Evolutionary conservation across 2,329 filamentous ascomycete species (phyloP), one percentile per base, ranked within the genome.

Genomic region (Clarireedia paspali): DNA sequence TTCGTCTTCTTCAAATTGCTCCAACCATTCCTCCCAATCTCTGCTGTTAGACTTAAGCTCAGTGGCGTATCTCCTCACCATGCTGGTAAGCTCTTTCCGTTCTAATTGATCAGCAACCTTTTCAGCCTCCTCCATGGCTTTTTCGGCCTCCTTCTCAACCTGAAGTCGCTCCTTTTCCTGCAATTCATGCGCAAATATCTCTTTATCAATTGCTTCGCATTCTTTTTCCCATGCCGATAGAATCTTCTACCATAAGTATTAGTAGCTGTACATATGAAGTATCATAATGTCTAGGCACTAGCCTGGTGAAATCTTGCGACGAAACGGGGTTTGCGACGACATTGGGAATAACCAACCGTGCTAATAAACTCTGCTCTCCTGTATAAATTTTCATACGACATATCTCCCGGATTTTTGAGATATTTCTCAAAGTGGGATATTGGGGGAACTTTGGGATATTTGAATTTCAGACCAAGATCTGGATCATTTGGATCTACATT

Each of bases 301-400:
- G 27, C 27, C 27, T 30, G 27, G 7, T 30, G 27, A 30, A 7
- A 10, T 30, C 27, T 30, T 30, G 27, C 27, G 27, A 30, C 27
- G 27, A 30, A n/a, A 30, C 6, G 34, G 15, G 4, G 12, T 6
- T 14, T 15, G 20, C 4, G n/a, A 39, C 23, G n/a, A 17, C n/a
- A 30, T 26, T 14, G 49, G 42, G 24, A 17, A 26, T 26, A 4
- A 55, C 52, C 34, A 50, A 55, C 53, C 40, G 20, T 45, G 27
- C 39, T 51, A 38, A 67, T 57, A 5, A 46, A 45, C 36, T 48
- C 53, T 17, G 64, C 61, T 26, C 60, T 60, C 20, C 60, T 57
- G 52, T 67, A 69, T 6, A 67, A 56, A 34, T 61, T 57, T 5
- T 65, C 60, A 42, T 64, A 64, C 9, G 59, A 23, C 60, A 67